phyloP scores from a whole-genome alignment of 208 protist genomes.

The Trypanosoma caninum region DNA sequence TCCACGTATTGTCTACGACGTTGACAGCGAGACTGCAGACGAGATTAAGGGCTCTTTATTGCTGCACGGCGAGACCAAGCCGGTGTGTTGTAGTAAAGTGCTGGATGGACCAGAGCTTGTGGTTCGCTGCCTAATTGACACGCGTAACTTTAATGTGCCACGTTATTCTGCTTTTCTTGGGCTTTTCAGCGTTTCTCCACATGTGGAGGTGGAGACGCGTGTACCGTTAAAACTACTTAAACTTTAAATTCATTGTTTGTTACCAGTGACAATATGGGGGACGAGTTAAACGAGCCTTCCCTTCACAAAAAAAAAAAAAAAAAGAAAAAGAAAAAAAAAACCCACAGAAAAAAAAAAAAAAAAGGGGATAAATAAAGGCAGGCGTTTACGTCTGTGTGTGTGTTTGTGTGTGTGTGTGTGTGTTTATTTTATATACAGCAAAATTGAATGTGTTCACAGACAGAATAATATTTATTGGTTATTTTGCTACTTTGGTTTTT shows the following conservation, averaged over 20 bases:
- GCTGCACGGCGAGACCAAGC: constrained; percentile 54
- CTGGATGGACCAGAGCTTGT: constrained; percentile 73
- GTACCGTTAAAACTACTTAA: constrained; percentile 56
- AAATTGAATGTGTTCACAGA: too few species aligned
- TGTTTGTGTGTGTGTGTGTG: background rate
- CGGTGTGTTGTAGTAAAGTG: constrained; percentile 55
- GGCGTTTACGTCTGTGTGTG: background rate
- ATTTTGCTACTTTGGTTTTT: too few species aligned
- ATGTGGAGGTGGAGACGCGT: constrained; percentile 79
- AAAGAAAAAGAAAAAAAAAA: too few species aligned
- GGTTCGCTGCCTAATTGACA: constrained; percentile 72
- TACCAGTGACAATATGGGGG: background rate
- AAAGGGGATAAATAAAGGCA: constrained; percentile 4
- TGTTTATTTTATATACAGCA: too few species aligned
- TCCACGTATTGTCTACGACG: constrained; percentile 65
- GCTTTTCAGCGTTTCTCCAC: constrained; percentile 63
- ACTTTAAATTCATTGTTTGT: constrained; percentile 17
- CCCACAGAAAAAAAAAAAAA: constrained; percentile 10
- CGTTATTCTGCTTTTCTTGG: constrained; percentile 60
- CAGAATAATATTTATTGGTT: too few species aligned
- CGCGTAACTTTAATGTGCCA: constrained; percentile 53
- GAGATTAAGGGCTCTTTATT: constrained; percentile 50
- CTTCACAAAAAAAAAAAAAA: background rate
- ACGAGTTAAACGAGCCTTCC: background rate
- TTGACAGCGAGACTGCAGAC: constrained; percentile 31